Percentiles rank a stretch among this genome's conserved stretches.
Conservation (phyloP, 1,139 yeast species). For the Lodderomyces orthopsilosis region DNA sequence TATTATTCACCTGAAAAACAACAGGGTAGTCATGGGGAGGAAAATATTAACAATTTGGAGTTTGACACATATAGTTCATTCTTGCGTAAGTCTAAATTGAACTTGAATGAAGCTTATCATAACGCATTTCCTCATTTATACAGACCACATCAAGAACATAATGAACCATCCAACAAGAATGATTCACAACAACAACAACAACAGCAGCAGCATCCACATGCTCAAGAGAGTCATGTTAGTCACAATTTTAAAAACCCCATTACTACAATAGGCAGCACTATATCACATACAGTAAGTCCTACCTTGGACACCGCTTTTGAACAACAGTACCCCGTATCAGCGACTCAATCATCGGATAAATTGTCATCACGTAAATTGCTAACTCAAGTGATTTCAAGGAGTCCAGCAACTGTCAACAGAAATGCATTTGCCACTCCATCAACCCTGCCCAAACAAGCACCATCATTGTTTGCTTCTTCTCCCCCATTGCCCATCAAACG, state of each 20-base stretch:
- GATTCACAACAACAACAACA: neutral
- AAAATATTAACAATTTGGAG: slow-evolving; percentile 5
- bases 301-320: slow-evolving; percentile 24
- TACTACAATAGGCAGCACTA: slow-evolving; percentile 16
- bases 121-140: slow-evolving; percentile 33
- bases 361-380: slow-evolving; percentile 3
- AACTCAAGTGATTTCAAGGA: slow-evolving; percentile 4
- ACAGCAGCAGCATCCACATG: neutral
- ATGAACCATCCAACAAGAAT: neutral
- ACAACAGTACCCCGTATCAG: slow-evolving; percentile 1
- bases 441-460: neutral
- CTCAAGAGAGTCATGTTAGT: neutral
- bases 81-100: slow-evolving; percentile 34
- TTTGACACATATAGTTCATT: slow-evolving; percentile 33
- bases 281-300: slow-evolving; percentile 23
- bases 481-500: slow-evolving; percentile 2
- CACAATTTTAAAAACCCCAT: slow-evolving; percentile 41
- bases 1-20: slow-evolving; percentile 21
- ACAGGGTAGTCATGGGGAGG: neutral
- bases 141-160: slow-evolving; percentile 10
- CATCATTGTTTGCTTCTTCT: neutral
- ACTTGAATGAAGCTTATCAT: slow-evolving; percentile 19
- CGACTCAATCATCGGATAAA: slow-evolving; percentile 1
- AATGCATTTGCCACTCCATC: neutral
- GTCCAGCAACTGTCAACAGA: neutral